Evolutionary conservation across 345 rosid species (phyloP).

Genomic region (Bruguiera gymnorhiza): DNA sequence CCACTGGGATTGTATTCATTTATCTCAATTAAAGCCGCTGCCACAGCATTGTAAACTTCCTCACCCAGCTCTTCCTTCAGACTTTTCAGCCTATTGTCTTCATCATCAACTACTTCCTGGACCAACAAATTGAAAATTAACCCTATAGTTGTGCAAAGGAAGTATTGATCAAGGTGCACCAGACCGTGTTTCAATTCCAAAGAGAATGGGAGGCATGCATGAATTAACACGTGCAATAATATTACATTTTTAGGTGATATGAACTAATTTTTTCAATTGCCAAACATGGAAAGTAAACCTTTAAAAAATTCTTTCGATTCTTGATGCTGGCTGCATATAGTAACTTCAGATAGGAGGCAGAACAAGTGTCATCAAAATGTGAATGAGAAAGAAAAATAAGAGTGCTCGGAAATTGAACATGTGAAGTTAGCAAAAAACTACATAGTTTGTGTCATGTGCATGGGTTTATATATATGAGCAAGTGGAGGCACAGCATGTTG

Average conservation of each 20-base stretch:
- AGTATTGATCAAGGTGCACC: neutral
- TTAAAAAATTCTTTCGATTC: neutral
- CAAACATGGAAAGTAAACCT: neutral
- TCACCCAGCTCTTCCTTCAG: conserved; percentile 58
- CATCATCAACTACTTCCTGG: conserved; percentile 65
- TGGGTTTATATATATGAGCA: too few relatives aligned
- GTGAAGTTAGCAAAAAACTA: neutral
- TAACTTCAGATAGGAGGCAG: neutral
- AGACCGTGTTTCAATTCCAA: neutral
- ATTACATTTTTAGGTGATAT: neutral
- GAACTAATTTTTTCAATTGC: neutral
- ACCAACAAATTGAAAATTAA: conserved; percentile 13
- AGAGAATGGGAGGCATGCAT: too few relatives aligned
- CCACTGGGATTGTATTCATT: conserved; percentile 95
- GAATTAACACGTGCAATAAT: too few relatives aligned
- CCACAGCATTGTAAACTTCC: conserved; percentile 56
- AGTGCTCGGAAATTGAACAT: neutral
- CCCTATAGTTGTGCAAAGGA: conserved; percentile 5
- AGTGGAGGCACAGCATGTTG: too few relatives aligned
- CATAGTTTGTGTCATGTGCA: too few relatives aligned
- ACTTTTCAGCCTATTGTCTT: conserved; percentile 60
- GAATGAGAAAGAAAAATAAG: too few relatives aligned
- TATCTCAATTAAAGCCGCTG: conserved; percentile 61
- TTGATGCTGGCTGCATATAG: too few relatives aligned
- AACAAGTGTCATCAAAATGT: neutral